Evolutionary conservation across 23 red algal species (phyloP), one percentile per base, ranked within the genome.

Genomic region (Cyanidiococcus yangmingshanensis): DNA sequence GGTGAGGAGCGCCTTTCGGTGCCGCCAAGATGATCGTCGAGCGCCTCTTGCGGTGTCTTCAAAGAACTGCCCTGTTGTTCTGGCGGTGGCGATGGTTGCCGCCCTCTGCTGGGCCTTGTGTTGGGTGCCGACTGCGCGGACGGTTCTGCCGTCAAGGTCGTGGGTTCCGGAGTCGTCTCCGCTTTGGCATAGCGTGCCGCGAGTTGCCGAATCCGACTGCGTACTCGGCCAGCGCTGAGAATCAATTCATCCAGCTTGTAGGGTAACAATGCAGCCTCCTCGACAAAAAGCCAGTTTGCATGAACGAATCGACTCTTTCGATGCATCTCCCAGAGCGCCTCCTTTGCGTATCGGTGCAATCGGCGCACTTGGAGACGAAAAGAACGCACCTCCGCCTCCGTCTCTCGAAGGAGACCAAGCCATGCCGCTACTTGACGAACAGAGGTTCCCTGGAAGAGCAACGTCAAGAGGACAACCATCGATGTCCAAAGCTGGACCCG

Each of bases 401-500:
- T 71, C 63, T 71, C 16, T 3, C 63, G 7, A 7, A 71, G 63
- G n/a, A 71, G 63, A 29, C 63, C 63, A 2, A 71, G 63, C 63
- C 21, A 35, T 12, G n/a, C n/a, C 7, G 63, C 63, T 12, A 71
- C 63, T 30, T 71, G 63, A 2, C 63, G 7, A 12, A 71, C 63
- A 7, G 63, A 27, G 12, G 63, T 71, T 0, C 92, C 92, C 87
- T 96, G 89, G 17, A 96, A 59, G 27, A 90, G 63, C 41, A 96
- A 50, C 26, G 87, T 87, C 27, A 96, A 84, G 24, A 76, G 58
- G 0, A 90, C 87, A 40, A 96, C 81, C 76, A 80, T 83, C 40
- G 92, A 81, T 16, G 92, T 90, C 92, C 92, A 96, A 37, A 96
- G 50, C 0, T 90, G 86, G 40, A 96, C 83, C 17, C 92, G 74